Base-by-base conservation (phyloP, 495 filamentous ascomycete species). In the Xylaria nigripes region DNA sequence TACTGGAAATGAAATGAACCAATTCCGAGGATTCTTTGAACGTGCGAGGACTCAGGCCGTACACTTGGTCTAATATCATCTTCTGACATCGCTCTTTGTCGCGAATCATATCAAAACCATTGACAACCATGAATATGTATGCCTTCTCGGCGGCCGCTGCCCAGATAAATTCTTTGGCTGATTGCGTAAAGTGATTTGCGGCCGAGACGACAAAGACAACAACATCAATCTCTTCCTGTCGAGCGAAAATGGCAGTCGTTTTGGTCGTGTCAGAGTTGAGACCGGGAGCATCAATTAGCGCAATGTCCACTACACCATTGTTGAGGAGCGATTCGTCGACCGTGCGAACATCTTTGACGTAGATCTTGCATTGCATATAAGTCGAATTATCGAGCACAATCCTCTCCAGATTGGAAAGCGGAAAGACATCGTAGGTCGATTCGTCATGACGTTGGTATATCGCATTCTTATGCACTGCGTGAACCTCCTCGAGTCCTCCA, bases 111-210 rank as follows among this genome's bases (percentile, higher is more conserved):
- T 98, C 94, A 61, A 89, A 98, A 27, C 91, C 90, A 66, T 98
- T 98, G 45, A 97, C 93, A 8, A 97, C 93, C 72, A 98, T 93
- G 74, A 98, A 98, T 59, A 98, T 92, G 63, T 98, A 97, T 12
- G 92, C 92, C 65, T 98, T 98, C 65, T 98, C 93, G 43, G 90
- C 82, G 13, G 93, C 94, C 9, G 93, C 93, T 51, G 91, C 91
- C 73, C 87, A 83, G 56, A 98, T 96, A 65, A 98, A 98, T 57
- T 98, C 90, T 65, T 89, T 96, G 10, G 94, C 91, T 3, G 92
- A 93, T 45, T 90, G 80, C 1, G 93, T 98, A 68, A 98, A 97
- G 68, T 96, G 94, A 61, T 98, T 97, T 36, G 90, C 90, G 13
- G 94, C 93, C 29, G 89, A 95, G 10, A 98, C 94, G 22, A 98